These are phyloP conservation scores for Suillus decipiens DNA, from an alignment of 768 basidiomycete genomes.

Conservation along the genomic window DNA sequence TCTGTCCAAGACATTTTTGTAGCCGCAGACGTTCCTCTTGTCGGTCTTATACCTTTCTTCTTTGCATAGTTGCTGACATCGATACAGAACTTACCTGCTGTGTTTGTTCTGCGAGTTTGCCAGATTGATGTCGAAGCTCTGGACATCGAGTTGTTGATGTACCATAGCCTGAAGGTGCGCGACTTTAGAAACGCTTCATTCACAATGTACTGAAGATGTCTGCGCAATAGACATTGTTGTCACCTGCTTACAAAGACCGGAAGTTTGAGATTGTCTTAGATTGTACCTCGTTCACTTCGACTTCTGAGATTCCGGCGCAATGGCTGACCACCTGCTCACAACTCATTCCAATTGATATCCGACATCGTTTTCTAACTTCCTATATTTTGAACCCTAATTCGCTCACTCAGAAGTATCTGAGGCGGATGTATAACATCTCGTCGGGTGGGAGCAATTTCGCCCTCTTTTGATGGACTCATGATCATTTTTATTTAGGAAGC, in stretches of 20 bases:
- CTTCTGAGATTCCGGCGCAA: slow-evolving; percentile 77
- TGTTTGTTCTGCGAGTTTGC: slow-evolving; percentile 66
- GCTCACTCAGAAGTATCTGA: slow-evolving; percentile 70
- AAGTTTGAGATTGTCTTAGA: slow-evolving; percentile 77
- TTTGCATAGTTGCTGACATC: neutral
- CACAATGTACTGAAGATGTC: neutral
- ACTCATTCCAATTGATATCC: slow-evolving; percentile 70
- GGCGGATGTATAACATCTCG: slow-evolving; percentile 73
- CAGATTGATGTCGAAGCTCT: slow-evolving; percentile 78
- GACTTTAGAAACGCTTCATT: neutral
- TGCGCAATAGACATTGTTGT: slow-evolving; percentile 50
- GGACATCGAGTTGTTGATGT: slow-evolving; percentile 77
- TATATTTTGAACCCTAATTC: slow-evolving; percentile 77
- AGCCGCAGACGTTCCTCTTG: slow-evolving; percentile 49
- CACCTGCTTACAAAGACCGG: slow-evolving; percentile 47
- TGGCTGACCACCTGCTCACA: slow-evolving; percentile 82
- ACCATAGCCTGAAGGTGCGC: slow-evolving; percentile 72
- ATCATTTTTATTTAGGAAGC: slow-evolving; percentile 39
- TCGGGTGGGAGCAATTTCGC: slow-evolving; percentile 37
- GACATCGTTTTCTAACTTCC: slow-evolving; percentile 56
- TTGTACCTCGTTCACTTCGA: slow-evolving; percentile 74
- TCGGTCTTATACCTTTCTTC: slow-evolving; percentile 27
- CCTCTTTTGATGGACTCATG: slow-evolving; percentile 5
- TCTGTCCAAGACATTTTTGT: slow-evolving; percentile 69
- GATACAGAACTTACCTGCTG: slow-evolving; percentile 42